Conservation (phyloP, 2,329 filamentous ascomycete species). For the Penicillium hesseltinei region DNA sequence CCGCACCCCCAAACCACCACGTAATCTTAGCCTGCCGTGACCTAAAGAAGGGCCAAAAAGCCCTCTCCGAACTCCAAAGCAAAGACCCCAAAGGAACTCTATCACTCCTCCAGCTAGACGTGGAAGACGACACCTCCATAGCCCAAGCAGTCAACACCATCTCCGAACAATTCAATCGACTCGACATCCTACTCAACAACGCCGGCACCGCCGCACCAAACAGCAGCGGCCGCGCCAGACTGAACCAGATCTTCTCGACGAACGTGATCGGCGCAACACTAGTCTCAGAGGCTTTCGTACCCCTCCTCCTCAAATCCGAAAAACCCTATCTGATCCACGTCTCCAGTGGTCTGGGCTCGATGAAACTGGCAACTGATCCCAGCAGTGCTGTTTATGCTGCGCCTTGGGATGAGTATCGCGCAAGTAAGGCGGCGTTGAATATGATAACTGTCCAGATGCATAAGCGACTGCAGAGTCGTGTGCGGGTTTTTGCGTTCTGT, state of each 20-base stretch:
- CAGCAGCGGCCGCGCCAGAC: conserved; percentile 6
- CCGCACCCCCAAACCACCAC: conserved; percentile 14
- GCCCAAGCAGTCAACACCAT: conserved; percentile 11
- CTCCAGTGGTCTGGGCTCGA: conserved; percentile 33
- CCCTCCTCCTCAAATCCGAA: conserved; percentile 33
- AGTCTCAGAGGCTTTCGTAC: conserved; percentile 32
- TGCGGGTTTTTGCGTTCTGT: conserved; percentile 28
- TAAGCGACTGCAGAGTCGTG: conserved; percentile 10
- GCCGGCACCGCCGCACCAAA: conserved; percentile 7
- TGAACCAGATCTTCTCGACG: conserved; percentile 28
- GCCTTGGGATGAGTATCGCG: conserved; percentile 18
- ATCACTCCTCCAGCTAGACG: conserved; percentile 37
- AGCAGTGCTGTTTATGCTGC: neutral
- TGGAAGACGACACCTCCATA: conserved; percentile 35
- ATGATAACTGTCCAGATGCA: conserved; percentile 20
- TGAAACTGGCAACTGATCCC: conserved; percentile 12
- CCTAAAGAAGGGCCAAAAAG: conserved; percentile 9
- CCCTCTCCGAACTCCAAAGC: conserved; percentile 9
- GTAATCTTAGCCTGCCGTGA: conserved; percentile 18
- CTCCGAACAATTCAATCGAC: conserved; percentile 13
- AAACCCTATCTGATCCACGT: conserved; percentile 36
- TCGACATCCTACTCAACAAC: conserved; percentile 19
- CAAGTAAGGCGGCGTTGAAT: conserved; percentile 23
- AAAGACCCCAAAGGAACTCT: conserved; percentile 27
- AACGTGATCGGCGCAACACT: conserved; percentile 37